These are phyloP conservation scores for Hagleromyces aurorensis DNA, from an alignment of 805 yeast species.

Conservation along the genomic window DNA sequence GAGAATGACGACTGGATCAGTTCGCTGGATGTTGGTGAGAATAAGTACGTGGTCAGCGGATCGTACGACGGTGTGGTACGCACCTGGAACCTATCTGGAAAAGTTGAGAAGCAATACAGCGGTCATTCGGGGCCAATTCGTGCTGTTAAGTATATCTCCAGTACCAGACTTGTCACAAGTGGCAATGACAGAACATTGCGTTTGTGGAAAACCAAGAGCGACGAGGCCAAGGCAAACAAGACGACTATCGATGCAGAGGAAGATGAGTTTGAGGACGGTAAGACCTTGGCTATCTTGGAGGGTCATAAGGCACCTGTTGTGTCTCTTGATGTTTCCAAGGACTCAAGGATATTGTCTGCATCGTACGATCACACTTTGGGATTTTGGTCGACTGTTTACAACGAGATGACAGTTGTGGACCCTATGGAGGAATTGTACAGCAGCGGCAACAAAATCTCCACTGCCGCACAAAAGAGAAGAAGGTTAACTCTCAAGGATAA, in stretches of 20 bases:
- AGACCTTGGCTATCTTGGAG: conserved; percentile 75
- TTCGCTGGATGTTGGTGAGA: conserved; percentile 39
- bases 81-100: conserved; percentile 76
- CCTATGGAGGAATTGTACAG: conserved; percentile 39
- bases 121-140: conserved; percentile 89
- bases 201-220: conserved; percentile 68
- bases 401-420: conserved; percentile 67
- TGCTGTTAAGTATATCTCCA: conserved; percentile 70
- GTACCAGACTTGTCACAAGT: conserved; percentile 69
- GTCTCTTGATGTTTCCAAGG: conserved; percentile 51
- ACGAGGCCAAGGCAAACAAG: conserved; percentile 8
- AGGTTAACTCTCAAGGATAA: conserved; percentile 72
- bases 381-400: conserved; percentile 80
- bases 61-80: conserved; percentile 93
- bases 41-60: conserved; percentile 64
- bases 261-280: conserved; percentile 54
- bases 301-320: conserved; percentile 90
- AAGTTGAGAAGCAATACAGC: conserved; percentile 66
- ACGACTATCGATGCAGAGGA: conserved; percentile 35
- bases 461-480: conserved; percentile 84
- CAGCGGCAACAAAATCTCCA: conserved; percentile 41
- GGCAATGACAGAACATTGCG: conserved; percentile 87
- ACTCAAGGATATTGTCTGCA: conserved; percentile 70
- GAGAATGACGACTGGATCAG: conserved; percentile 95
- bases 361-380: conserved; percentile 75